Evolutionary conservation across 192 early-diverging fungal genomes (phyloP).

Genomic region (Phlyctochytrium arcticum): DNA sequence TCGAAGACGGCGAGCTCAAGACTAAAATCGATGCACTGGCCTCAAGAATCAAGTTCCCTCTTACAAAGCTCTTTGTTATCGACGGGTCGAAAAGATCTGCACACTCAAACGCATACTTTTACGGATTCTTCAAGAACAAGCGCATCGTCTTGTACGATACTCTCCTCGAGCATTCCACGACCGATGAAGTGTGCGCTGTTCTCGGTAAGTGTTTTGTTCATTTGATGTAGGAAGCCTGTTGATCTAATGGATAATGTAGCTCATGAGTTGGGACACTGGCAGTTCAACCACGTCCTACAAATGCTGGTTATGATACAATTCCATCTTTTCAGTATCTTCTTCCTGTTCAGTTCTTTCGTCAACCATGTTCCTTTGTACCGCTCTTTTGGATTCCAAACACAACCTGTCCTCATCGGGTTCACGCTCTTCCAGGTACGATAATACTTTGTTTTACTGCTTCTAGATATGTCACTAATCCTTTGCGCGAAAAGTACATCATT

Average conservation of each 20-base stretch:
- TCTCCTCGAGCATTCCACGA: constrained; percentile 73
- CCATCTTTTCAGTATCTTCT: constrained; percentile 66
- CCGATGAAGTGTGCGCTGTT: constrained; percentile 88
- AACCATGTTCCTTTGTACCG: constrained; percentile 69
- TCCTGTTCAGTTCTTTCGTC: constrained; percentile 62
- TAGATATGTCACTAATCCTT: neutral
- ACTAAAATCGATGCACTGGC: constrained; percentile 79
- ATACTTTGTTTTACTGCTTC: neutral
- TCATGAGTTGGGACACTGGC: constrained; percentile 97
- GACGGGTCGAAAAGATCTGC: constrained; percentile 85
- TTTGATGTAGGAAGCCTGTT: neutral
- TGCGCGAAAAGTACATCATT: constrained; percentile 55
- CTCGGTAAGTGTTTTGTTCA: constrained; percentile 57
- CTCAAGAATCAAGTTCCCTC: constrained; percentile 76
- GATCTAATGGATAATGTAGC: constrained; percentile 37
- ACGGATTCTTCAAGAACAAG: constrained; percentile 94
- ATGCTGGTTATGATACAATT: constrained; percentile 69
- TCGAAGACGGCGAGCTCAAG: constrained; percentile 77
- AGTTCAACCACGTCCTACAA: constrained; percentile 75
- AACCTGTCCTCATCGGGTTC: constrained; percentile 85
- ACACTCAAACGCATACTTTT: constrained; percentile 97
- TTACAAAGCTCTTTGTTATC: constrained; percentile 93
- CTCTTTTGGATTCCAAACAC: constrained; percentile 78
- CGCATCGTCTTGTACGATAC: constrained; percentile 95
- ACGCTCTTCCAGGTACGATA: constrained; percentile 71